Base-by-base conservation (phyloP, 805 yeast species). In the Sugiyamaella mastotermitis region DNA sequence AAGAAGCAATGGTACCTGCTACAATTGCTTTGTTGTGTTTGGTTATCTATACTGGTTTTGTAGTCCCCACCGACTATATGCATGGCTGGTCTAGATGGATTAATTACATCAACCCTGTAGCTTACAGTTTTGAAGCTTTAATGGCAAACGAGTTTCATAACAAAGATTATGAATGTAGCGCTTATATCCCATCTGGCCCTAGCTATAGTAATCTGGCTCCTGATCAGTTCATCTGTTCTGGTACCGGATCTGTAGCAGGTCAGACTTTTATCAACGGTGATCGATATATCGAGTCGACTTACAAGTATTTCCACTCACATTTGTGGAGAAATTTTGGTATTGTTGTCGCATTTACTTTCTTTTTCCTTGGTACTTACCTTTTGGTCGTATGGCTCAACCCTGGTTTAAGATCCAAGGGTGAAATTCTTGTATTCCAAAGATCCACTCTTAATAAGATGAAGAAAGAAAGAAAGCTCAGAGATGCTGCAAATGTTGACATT, bases 271-370 rank as follows among this genome's bases (percentile, higher is more conserved):
- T 81, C 25, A 52, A 51, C 32, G 90, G 90, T 49, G 66, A 68
- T 34, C 62, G 47, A 10, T 81, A 70, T 53, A 43, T 80, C 17
- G 43, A 47, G 3, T 39, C 51, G 9, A 59, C 78, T 3, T 79
- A 62, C 54, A 50, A 56, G 6, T 78, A 75, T 56, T 42, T 54
- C 31, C 56, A 59, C 38, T 31, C 55, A 5, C 78, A 78, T 56
- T 63, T 67, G 53, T 79, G 85, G 84, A 69, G 83, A 61, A 72
- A 78, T 48, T 67, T 64, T 43, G 84, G 88, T 56, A 79, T 83
- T 46, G 57, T 67, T 27, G 35, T 78, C 43, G 85, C 68, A 1
- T 83, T 70, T 53, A 58, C 61, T 17, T 41, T 78, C 31, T 68
- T 76, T 57, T 78, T 81, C 59, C 65, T 79, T 38, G 51, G 47